These are phyloP conservation scores for Diaporthe eres DNA, from an alignment of 2,329 filamentous ascomycete species.

Conservation along the genomic window DNA sequence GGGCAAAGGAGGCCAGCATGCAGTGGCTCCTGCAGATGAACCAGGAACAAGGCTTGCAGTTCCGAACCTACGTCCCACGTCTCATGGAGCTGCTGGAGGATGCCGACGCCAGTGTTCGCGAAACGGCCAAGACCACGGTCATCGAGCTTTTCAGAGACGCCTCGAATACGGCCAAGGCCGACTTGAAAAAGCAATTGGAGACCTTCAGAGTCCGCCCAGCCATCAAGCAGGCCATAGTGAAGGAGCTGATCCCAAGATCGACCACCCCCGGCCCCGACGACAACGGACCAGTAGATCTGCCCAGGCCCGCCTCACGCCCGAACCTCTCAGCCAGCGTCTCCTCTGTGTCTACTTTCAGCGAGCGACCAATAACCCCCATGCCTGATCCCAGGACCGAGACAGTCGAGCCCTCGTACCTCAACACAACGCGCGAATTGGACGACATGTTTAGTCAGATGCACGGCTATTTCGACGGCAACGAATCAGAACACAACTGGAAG, in stretches of 20 bases:
- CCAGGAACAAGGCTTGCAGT: constrained; percentile 82
- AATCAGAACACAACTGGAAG: constrained; percentile 93
- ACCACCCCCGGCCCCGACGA: constrained; percentile 37
- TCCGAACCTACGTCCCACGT: constrained; percentile 84
- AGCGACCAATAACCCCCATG: constrained; percentile 72
- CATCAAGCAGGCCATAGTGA: constrained; percentile 85
- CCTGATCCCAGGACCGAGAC: constrained; percentile 76
- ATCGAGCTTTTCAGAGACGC: constrained; percentile 90
- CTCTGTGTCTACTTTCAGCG: constrained; percentile 64
- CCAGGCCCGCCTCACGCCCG: constrained; percentile 56
- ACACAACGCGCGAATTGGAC: constrained; percentile 89
- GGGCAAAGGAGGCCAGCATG: constrained; percentile 88
- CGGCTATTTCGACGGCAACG: constrained; percentile 85
- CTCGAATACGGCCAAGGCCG: constrained; percentile 86
- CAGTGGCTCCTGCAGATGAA: constrained; percentile 91
- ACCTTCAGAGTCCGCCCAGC: constrained; percentile 88
- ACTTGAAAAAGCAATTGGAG: constrained; percentile 88
- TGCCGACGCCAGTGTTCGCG: constrained; percentile 88
- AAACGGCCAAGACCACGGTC: constrained; percentile 85
- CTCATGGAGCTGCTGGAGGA: constrained; percentile 92
- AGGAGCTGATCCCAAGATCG: constrained; percentile 74
- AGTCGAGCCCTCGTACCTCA: constrained; percentile 86
- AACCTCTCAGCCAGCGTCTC: constrained; percentile 67
- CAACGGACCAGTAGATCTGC: constrained; percentile 28
- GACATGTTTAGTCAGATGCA: constrained; percentile 88